Conservation (phyloP, 805 yeast species). For the Saccharomycopsis sp. region DNA sequence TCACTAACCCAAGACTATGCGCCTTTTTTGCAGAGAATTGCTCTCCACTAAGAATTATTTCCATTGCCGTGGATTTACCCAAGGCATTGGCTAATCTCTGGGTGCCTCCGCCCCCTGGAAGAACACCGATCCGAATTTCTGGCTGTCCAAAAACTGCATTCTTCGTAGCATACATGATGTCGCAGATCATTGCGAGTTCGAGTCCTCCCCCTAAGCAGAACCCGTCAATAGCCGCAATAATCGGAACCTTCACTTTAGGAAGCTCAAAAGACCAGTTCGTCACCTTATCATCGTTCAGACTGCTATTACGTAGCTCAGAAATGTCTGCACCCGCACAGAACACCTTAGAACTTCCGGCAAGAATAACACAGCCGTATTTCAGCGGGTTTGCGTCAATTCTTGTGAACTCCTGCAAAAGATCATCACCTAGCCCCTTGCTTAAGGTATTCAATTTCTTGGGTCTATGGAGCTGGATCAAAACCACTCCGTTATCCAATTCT, state of each 20-base stretch:
- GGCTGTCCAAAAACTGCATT: constrained; percentile 49
- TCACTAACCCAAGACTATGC: constrained; percentile 41
- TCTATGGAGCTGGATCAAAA: constrained; percentile 34
- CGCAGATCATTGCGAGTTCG: constrained; percentile 47
- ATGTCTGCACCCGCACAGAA: constrained; percentile 55
- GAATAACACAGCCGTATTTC: constrained; percentile 40
- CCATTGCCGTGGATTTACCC: constrained; percentile 47
- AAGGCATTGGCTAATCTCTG: constrained; percentile 42
- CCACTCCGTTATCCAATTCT: constrained; percentile 34
- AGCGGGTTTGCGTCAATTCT: constrained; percentile 24
- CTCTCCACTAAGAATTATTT: constrained; percentile 41
- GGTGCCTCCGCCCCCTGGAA: constrained; percentile 51
- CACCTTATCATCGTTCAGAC: constrained; percentile 29
- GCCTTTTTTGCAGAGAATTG: constrained; percentile 40
- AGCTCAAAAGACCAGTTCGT: constrained; percentile 29
- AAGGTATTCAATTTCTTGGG: constrained; percentile 42
- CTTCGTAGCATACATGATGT: constrained; percentile 44
- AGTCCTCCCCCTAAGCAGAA: constrained; percentile 48
- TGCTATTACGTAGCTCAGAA: constrained; percentile 40
- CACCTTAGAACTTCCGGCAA: constrained; percentile 41
- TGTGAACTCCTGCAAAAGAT: constrained; percentile 32
- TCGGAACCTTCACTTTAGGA: constrained; percentile 37
- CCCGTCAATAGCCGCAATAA: constrained; percentile 50
- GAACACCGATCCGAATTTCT: constrained; percentile 45
- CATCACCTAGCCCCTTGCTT: constrained; percentile 31